These are phyloP conservation scores for Stachybotrys chartarum DNA, from an alignment of 2,329 filamentous ascomycete species.

Conservation along the genomic window DNA sequence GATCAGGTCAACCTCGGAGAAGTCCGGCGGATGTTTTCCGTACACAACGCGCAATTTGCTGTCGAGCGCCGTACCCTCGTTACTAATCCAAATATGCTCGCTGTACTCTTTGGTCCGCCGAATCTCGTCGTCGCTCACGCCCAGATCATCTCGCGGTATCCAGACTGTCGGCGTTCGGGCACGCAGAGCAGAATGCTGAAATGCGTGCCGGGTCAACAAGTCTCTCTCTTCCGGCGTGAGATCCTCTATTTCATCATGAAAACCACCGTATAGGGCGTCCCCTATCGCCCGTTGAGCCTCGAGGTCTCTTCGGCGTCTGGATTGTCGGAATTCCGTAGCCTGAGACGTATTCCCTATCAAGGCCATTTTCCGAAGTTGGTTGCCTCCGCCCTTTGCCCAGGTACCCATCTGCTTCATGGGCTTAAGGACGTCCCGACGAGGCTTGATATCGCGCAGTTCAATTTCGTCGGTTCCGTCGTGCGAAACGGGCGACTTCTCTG, in stretches of 20 bases:
- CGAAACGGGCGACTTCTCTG: constrained; percentile 16
- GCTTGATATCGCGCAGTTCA: constrained; percentile 32
- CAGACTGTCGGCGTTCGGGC: constrained; percentile 83
- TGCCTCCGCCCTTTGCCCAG: constrained; percentile 35
- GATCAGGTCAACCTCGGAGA: constrained; percentile 82
- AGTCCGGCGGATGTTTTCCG: constrained; percentile 78
- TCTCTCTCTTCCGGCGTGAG: constrained; percentile 86
- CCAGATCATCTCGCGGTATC: constrained; percentile 87
- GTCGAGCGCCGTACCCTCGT: constrained; percentile 84
- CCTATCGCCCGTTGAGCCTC: constrained; percentile 69
- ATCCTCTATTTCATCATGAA: constrained; percentile 91
- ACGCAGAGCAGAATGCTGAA: constrained; percentile 82
- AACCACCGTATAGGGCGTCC: constrained; percentile 76
- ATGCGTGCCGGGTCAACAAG: constrained; percentile 75
- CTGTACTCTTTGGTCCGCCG: constrained; percentile 68
- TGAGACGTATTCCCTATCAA: constrained; percentile 20
- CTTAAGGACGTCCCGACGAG: constrained; percentile 22
- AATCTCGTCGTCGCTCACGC: constrained; percentile 88
- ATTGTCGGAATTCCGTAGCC: constrained; percentile 39
- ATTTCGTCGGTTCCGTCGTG: constrained; percentile 27
- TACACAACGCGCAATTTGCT: constrained; percentile 78
- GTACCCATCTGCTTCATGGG: constrained; percentile 35
- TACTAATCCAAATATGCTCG: constrained; percentile 84
- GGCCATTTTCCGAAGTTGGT: constrained; percentile 39
- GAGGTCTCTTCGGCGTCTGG: constrained; percentile 51